A percentile compares a stretch with the other conserved stretches of the same genome.
These are phyloP conservation scores for Eutypa lata DNA, from an alignment of 2,329 filamentous ascomycete genomes.

Conservation along the genomic window DNA sequence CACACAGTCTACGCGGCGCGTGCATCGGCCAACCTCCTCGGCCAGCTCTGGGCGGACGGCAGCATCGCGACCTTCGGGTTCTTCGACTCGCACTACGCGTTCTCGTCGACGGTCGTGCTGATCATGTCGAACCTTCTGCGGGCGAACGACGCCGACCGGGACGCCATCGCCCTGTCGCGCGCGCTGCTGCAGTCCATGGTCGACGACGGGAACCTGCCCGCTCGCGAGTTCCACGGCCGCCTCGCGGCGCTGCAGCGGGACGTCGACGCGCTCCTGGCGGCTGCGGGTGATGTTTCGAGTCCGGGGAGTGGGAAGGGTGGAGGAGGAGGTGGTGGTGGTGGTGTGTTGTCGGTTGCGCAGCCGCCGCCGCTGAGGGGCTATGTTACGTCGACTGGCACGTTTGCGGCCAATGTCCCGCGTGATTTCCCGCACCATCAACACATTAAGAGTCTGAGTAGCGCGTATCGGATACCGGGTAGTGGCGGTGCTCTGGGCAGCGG, in stretches of 20 bases:
- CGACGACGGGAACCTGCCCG: constrained; percentile 25
- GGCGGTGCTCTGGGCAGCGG: not conserved
- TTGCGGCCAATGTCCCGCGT: constrained; percentile 7
- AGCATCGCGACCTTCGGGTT: constrained; percentile 24
- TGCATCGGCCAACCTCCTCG: constrained; percentile 19
- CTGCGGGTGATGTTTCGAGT: no score
- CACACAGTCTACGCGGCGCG: constrained; percentile 24
- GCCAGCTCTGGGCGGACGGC: constrained; percentile 23
- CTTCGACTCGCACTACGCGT: constrained; percentile 26
- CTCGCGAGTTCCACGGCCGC: constrained; percentile 20
- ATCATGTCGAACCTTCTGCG: constrained; percentile 22
- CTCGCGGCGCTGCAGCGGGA: constrained; percentile 12
- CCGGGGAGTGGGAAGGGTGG: no score
- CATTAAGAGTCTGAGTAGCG: no score
- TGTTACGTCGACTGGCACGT: constrained; percentile 8
- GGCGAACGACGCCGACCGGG: constrained; percentile 15
- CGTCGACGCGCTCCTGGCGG: constrained; percentile 4
- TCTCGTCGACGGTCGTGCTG: constrained; percentile 21
- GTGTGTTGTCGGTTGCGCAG: no score
- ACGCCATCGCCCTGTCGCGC: constrained; percentile 17
- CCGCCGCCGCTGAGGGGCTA: constrained; percentile 3
- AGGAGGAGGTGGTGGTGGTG: no score
- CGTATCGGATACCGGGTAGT: no score
- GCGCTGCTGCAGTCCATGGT: constrained; percentile 23
- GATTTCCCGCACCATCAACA: not conserved